Evolutionary conservation across 2,329 filamentous ascomycete species (phyloP).

Genomic region (Ophiostoma sp.): DNA sequence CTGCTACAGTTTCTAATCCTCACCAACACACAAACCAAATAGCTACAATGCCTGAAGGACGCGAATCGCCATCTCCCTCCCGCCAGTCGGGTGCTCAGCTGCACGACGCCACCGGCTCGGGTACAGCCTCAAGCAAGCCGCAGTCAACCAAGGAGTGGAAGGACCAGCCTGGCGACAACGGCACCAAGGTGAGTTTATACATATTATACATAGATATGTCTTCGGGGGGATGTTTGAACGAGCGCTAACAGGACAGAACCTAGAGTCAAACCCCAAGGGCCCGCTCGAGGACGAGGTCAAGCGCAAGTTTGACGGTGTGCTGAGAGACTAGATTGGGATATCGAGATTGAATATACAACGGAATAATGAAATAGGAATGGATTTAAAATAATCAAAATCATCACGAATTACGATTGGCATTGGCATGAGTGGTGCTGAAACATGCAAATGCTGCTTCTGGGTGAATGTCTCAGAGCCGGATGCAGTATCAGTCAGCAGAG

Average conservation of each 20-base stretch:
- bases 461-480: neutral
- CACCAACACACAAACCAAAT: slow-evolving; percentile 9
- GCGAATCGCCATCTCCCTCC: slow-evolving; percentile 73
- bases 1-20: neutral
- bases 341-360: neutral
- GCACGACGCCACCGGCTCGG: slow-evolving; percentile 51
- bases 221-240: too few relatives aligned
- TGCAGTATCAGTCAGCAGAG: neutral
- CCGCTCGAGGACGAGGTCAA: slow-evolving; percentile 56
- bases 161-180: slow-evolving; percentile 14
- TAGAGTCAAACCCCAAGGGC: slow-evolving; percentile 62
- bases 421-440: neutral
- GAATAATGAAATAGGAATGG: neutral
- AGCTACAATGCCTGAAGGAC: slow-evolving; percentile 59
- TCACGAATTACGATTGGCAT: neutral
- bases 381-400: neutral
- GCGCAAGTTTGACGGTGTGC: slow-evolving; percentile 48
- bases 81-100: slow-evolving; percentile 60
- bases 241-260: slow-evolving; percentile 25
- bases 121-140: slow-evolving; percentile 51
- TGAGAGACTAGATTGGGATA: neutral
- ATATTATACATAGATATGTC: slow-evolving; percentile 34
- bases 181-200: slow-evolving; percentile 19
- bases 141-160: slow-evolving; percentile 37
- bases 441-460: neutral